Evolutionary conservation across 108 stramenopile genomes (phyloP).

Genomic region (Craspedostauros australis): DNA sequence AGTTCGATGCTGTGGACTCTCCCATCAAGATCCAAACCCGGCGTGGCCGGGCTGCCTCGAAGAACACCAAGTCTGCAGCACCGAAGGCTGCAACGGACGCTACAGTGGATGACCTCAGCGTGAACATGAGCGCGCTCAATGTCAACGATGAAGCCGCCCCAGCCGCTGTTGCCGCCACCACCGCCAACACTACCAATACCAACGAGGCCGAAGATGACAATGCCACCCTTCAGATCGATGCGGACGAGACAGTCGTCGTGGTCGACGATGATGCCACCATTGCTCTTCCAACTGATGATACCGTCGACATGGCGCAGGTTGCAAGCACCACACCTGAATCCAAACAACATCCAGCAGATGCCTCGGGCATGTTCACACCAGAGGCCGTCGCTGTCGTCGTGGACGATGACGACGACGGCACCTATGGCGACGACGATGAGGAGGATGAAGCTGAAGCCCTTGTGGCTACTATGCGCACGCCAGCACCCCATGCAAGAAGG

Average conservation of each 20-base stretch:
- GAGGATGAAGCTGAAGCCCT: slow-evolving; percentile 19
- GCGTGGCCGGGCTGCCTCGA: not conserved
- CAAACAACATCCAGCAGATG: not conserved
- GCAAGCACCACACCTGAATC: not conserved
- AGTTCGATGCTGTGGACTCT: not conserved
- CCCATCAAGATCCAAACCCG: not conserved
- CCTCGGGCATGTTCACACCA: slow-evolving; percentile 9
- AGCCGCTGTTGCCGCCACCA: not conserved
- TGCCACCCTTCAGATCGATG: not conserved
- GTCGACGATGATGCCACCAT: not conserved
- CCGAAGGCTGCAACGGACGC: slow-evolving; percentile 5
- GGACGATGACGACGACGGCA: slow-evolving; percentile 25
- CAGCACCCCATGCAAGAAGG: too few species aligned
- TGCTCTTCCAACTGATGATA: not conserved
- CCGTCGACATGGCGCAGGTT: not conserved
- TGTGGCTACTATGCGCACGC: slow-evolving; percentile 29
- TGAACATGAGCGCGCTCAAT: not conserved
- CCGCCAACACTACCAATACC: not conserved
- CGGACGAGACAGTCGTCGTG: not conserved
- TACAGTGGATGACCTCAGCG: slow-evolving; percentile 1
- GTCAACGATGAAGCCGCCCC: not conserved
- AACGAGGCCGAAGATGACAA: not conserved
- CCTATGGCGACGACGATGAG: too few species aligned
- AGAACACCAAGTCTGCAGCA: not conserved
- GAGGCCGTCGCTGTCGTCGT: slow-evolving; percentile 16